Evolutionary conservation across 257 asterid species (phyloP).

Genomic region (Plantago elongata): DNA sequence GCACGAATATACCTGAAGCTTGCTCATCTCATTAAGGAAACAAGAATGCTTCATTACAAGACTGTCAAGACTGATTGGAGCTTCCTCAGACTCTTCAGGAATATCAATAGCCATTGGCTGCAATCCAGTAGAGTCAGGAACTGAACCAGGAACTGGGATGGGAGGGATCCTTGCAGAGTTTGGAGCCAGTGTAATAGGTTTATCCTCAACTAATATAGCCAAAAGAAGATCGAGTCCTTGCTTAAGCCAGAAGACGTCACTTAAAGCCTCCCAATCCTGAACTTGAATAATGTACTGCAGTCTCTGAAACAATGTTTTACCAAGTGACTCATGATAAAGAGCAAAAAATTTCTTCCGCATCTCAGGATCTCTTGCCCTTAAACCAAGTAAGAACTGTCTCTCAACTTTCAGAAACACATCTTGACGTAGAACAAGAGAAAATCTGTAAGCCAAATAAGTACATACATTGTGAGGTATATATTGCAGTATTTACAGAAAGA

Average conservation of each 20-base stretch:
- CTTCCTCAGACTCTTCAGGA: slow-evolving; percentile 70
- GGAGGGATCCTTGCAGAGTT: slow-evolving; percentile 94
- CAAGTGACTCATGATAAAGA: slow-evolving; percentile 86
- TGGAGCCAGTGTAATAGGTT: slow-evolving; percentile 91
- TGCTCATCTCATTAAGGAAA: slow-evolving; percentile 82
- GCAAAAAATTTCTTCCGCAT: slow-evolving; percentile 74
- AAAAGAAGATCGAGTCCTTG: slow-evolving; percentile 99
- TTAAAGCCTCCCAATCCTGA: slow-evolving; percentile 98
- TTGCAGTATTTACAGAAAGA: slow-evolving; percentile 14
- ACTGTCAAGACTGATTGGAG: slow-evolving; percentile 75
- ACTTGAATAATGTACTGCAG: slow-evolving; percentile 87
- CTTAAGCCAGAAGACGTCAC: slow-evolving; percentile 98
- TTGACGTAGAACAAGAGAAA: slow-evolving; percentile 63
- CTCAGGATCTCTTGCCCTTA: slow-evolving; percentile 89
- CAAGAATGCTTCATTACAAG: slow-evolving; percentile 79
- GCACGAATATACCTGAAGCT: slow-evolving; percentile 62
- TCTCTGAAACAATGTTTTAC: slow-evolving; percentile 80
- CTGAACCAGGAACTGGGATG: slow-evolving; percentile 44
- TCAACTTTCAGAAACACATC: slow-evolving; percentile 98
- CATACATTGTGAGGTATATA: slow-evolving; percentile 17
- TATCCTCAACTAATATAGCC: slow-evolving; percentile 90
- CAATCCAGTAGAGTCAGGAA: slow-evolving; percentile 51
- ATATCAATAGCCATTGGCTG: slow-evolving; percentile 79
- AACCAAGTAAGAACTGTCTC: slow-evolving; percentile 89
- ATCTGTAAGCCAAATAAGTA: slow-evolving; percentile 51